Conservation (phyloP, 768 basidiomycete genomes). For the Daedaleopsis sinensis region DNA sequence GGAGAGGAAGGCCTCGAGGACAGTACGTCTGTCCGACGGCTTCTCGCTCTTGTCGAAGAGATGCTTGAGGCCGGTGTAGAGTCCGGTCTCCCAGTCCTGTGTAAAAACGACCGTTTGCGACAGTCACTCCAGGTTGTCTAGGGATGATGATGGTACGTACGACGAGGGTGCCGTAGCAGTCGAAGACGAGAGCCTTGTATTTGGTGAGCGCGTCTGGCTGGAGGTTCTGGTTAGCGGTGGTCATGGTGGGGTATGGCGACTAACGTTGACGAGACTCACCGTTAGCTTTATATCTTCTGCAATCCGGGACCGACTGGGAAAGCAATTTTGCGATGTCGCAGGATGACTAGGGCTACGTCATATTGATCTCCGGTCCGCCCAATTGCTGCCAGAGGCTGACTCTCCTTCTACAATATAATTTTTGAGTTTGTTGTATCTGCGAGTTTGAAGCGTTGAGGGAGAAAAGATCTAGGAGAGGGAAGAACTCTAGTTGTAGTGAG, state of each 20-base stretch:
- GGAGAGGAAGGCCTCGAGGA: conserved; percentile 50
- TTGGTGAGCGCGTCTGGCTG: conserved; percentile 22
- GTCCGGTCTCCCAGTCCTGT: conserved; percentile 78
- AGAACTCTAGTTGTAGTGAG: too few relatives aligned
- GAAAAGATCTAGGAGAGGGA: too few relatives aligned
- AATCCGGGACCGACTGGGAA: too few relatives aligned
- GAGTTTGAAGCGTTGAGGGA: too few relatives aligned
- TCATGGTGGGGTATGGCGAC: neutral
- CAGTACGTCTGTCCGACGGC: conserved; percentile 56
- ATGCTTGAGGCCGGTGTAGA: conserved; percentile 57
- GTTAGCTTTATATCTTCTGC: too few relatives aligned
- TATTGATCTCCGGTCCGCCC: too few relatives aligned
- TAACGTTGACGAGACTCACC: too few relatives aligned
- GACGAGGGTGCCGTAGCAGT: conserved; percentile 76
- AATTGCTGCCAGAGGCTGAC: too few relatives aligned
- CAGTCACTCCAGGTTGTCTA: neutral
- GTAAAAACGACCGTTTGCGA: neutral
- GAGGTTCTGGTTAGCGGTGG: conserved; percentile 6
- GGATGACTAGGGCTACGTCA: too few relatives aligned
- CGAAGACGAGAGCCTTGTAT: conserved; percentile 62
- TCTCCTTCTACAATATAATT: too few relatives aligned
- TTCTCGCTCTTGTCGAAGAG: conserved; percentile 38
- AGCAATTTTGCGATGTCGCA: neutral
- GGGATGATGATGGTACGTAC: conserved; percentile 35
- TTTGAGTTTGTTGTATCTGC: too few relatives aligned